Percentiles rank a stretch among this genome's conserved stretches.
Evolutionary conservation across 345 rosid species (phyloP).

Genomic region (Carallia brachiata): DNA sequence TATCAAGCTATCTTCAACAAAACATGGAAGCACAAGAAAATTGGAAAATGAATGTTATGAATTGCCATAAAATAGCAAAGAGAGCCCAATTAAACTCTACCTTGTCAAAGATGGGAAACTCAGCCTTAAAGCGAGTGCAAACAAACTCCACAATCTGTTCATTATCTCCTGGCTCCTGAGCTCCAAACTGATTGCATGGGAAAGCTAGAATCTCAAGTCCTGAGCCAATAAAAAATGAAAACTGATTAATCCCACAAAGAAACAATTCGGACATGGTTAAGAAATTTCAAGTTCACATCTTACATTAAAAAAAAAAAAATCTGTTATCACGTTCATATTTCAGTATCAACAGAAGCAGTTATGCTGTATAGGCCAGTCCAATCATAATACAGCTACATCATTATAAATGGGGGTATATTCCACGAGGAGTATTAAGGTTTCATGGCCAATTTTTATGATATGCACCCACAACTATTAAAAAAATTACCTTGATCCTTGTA

Average conservation of each 20-base stretch:
- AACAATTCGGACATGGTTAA: neutral
- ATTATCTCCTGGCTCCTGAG: conserved; percentile 35
- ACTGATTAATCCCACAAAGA: neutral
- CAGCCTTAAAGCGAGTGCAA: conserved; percentile 39
- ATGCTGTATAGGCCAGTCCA: too few relatives aligned
- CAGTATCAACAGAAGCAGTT: too few relatives aligned
- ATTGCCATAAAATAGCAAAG: neutral
- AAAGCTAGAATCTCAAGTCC: conserved; percentile 37
- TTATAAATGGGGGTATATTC: neutral
- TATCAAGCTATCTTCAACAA: neutral
- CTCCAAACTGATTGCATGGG: conserved; percentile 34
- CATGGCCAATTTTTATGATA: too few relatives aligned
- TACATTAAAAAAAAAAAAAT: neutral
- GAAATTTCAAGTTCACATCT: neutral
- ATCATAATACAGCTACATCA: neutral
- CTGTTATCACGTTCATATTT: neutral
- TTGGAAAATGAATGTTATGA: neutral
- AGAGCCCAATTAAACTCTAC: neutral
- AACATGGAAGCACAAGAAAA: neutral
- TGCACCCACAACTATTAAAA: too few relatives aligned
- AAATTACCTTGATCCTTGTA: conserved; percentile 76
- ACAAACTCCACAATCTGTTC: conserved; percentile 33
- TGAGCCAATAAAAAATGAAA: conserved; percentile 1
- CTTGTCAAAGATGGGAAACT: conserved; percentile 37
- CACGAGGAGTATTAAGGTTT: neutral